Evolutionary conservation across 2,329 filamentous ascomycete species (phyloP).

Genomic region (Ceratocystis diversiconidia): DNA sequence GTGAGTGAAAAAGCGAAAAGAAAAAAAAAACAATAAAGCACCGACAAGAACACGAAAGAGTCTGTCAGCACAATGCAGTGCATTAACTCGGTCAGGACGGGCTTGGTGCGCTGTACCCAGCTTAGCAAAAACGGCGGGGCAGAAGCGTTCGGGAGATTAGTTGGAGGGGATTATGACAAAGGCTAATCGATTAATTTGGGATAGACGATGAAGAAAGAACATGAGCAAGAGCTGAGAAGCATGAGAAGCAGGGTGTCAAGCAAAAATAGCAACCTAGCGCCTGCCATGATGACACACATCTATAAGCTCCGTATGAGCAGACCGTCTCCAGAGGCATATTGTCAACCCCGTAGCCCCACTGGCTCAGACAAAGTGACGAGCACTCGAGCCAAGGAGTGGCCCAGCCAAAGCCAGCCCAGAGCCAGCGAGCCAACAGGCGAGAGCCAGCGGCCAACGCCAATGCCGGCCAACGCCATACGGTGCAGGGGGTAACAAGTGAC

Average conservation of each 20-base stretch:
- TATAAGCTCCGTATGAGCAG: too few relatives aligned
- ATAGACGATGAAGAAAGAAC: too few relatives aligned
- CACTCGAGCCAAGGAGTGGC: not conserved
- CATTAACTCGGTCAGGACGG: not conserved
- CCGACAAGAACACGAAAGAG: not conserved
- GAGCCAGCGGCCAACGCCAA: not conserved
- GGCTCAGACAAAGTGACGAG: not conserved
- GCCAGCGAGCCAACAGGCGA: not conserved
- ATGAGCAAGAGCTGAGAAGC: too few relatives aligned
- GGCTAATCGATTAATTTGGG: too few relatives aligned
- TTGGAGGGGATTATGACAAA: not conserved
- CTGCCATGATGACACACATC: too few relatives aligned
- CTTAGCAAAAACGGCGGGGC: not conserved
- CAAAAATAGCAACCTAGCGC: too few relatives aligned
- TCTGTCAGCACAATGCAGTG: not conserved
- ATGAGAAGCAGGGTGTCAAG: too few relatives aligned
- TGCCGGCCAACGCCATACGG: not conserved
- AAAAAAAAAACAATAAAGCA: not conserved
- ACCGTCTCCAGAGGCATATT: not conserved
- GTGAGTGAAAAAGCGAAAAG: not conserved
- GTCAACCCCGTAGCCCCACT: not conserved
- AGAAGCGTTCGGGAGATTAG: not conserved
- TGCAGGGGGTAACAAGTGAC: not conserved
- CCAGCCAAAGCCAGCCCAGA: not conserved
- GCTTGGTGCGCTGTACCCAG: not conserved